Conservation (phyloP, 345 rosid genomes). For the Fremontodendron californicum region DNA sequence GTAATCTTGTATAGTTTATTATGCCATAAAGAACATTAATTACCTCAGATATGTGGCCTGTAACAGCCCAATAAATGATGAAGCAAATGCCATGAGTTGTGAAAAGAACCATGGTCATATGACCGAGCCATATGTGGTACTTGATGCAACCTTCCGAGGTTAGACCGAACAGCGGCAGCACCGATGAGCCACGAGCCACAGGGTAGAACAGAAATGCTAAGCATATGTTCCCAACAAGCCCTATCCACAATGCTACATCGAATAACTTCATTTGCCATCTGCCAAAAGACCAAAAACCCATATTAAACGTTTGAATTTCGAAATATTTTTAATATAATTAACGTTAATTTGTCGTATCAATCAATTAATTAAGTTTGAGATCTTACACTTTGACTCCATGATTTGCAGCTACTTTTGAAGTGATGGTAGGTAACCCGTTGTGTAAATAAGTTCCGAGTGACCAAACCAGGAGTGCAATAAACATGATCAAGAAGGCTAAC, state of each 20-base stretch:
- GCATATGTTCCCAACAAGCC: constrained; percentile 60
- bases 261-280: constrained; percentile 64
- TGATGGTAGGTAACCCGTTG: constrained; percentile 36
- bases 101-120: constrained; percentile 56
- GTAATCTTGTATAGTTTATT: background rate
- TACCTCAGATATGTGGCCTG: constrained; percentile 45
- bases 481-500: constrained; percentile 58
- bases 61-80: constrained; percentile 42
- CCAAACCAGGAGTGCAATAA: constrained; percentile 69
- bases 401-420: constrained; percentile 34
- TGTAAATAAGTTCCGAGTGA: constrained; percentile 40
- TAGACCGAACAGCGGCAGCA: constrained; percentile 59
- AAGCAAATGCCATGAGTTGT: constrained; percentile 60
- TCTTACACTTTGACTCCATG: constrained; percentile 46
- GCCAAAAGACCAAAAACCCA: background rate
- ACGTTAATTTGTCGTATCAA: background rate
- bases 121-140: constrained; percentile 91
- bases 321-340: too few species aligned
- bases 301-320: background rate
- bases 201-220: constrained; percentile 68
- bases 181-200: constrained; percentile 77
- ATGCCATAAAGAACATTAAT: background rate
- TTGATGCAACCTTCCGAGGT: constrained; percentile 84
- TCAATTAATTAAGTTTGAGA: background rate
- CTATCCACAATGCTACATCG: constrained; percentile 34